Conservation (phyloP, 2,329 filamentous ascomycete genomes). For the Fusarium sp. region DNA sequence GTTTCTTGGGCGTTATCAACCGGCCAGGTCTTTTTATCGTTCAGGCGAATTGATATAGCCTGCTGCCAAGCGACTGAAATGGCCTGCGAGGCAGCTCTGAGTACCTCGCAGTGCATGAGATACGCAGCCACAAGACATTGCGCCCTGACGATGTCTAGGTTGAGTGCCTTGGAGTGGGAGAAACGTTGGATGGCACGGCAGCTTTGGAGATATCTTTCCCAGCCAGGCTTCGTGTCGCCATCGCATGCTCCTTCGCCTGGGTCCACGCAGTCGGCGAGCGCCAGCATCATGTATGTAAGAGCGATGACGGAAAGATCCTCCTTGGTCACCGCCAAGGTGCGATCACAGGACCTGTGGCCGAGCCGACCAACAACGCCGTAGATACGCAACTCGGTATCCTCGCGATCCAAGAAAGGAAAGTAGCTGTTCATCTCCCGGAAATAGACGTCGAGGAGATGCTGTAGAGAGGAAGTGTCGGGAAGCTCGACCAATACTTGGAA, state of each 20-base stretch:
- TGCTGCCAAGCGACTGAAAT: background rate
- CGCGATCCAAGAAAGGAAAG: background rate
- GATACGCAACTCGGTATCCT: background rate
- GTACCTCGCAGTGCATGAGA: background rate
- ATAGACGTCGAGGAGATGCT: background rate
- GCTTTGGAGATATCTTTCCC: background rate
- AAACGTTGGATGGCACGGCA: background rate
- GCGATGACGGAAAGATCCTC: background rate
- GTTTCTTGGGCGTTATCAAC: background rate
- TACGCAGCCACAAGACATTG: background rate
- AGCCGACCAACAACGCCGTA: background rate
- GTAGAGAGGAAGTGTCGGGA: background rate
- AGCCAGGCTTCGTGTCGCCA: background rate
- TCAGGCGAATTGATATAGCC: background rate
- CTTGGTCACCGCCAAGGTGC: too few species aligned
- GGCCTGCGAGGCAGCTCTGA: background rate
- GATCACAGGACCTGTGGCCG: too few species aligned
- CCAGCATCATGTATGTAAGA: background rate
- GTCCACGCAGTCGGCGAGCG: background rate
- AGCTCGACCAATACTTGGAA: background rate
- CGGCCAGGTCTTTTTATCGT: background rate
- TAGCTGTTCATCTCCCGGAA: background rate
- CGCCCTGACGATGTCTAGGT: background rate
- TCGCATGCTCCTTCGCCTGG: background rate
- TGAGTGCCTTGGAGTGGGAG: background rate